Evolutionary conservation across 345 rosid species (phyloP).

Genomic region (Syzygium jambos): DNA sequence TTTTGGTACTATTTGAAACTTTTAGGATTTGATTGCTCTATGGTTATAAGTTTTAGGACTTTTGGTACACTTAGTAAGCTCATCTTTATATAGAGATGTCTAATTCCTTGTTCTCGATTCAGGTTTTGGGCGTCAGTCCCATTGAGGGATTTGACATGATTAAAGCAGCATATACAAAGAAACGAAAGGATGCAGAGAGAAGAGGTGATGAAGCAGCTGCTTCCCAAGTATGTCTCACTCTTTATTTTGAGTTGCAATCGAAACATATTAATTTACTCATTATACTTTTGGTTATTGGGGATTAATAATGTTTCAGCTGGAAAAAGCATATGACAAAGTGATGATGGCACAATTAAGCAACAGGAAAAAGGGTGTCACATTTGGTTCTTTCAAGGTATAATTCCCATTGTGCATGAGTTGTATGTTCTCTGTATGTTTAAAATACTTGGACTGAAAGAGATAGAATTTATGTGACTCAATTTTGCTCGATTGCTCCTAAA

Average conservation of each 20-base stretch:
- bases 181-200: constrained; percentile 79
- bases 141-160: constrained; percentile 75
- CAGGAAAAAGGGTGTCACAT: constrained; percentile 80
- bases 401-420: background rate
- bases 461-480: background rate
- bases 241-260: background rate
- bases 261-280: background rate
- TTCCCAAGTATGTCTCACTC: constrained; percentile 41
- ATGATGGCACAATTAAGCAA: constrained; percentile 78
- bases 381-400: constrained; percentile 73
- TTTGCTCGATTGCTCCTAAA: constrained; percentile 3
- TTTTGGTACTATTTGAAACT: background rate
- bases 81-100: background rate
- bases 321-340: constrained; percentile 95
- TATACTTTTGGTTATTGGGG: background rate
- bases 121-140: constrained; percentile 93
- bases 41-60: background rate
- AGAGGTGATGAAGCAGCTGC: constrained; percentile 74
- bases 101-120: constrained; percentile 2
- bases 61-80: background rate
- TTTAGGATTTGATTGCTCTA: background rate
- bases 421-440: background rate
- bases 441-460: background rate
- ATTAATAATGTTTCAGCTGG: constrained; percentile 45
- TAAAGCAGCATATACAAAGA: constrained; percentile 55